Base-by-base conservation (phyloP, 2,329 filamentous ascomycete species). In the Xylariales sp. region DNA sequence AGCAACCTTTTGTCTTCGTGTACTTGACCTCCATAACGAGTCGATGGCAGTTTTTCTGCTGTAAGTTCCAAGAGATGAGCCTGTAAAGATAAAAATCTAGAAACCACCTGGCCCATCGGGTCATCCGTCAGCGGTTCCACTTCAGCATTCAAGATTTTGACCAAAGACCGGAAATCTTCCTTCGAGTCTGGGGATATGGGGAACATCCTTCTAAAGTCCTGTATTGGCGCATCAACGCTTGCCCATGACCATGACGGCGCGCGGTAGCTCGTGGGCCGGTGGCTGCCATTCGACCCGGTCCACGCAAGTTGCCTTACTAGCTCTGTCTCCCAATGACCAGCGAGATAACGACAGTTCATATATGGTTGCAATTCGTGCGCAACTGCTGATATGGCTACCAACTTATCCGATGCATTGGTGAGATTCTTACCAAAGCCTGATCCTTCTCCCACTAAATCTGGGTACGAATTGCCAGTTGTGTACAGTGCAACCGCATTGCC, bases 161-260 rank as follows among this genome's bases (percentile, higher is more conserved):
- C 28, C 28, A 31, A 5, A 5, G 28, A 11, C n/a, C 16, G 24
- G n/a, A 31, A 11, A n/a, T 31, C 28, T 15, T 11, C 28, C 6
- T 11, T 5, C 6, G 28, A n/a, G 12, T 31, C 28, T 5, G n/a
- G 5, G 28, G 16, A 15, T n/a, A 15, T 6, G 28, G n/a, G 28
- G 5, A 31, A 31, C 5, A 31, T n/a, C n/a, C n/a, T n/a, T n/a
- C n/a, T n/a, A n/a, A n/a, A n/a, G n/a, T n/a, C 7, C 2, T 31
- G 28, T n/a, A 31, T 31, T 18, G 32, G 32, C n/a, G 32, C 19
- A 21, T 35, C 32, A 18, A 35, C 19, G 6, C 32, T 35, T 5
- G 40, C 40, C 40, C 40, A 43, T 1, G 40, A 43, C 40, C 40
- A 43, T 1, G 40, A 22, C 7, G 40, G 40, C 3, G 40, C 40